Conservation (phyloP, 164 flowering plant species). For the Magnolia sinica region DNA sequence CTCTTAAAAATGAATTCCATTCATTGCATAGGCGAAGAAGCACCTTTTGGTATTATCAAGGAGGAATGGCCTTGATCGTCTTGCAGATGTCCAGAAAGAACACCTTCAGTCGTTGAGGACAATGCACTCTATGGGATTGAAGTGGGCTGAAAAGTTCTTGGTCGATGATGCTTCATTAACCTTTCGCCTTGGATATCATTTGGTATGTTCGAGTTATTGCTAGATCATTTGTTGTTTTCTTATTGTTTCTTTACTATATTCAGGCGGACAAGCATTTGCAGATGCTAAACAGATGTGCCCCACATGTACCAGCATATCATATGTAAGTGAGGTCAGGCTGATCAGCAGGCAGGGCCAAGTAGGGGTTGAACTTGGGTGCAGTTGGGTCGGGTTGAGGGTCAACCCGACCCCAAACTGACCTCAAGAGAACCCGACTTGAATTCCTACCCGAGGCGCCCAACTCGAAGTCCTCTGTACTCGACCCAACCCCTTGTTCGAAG, state of each 20-base stretch:
- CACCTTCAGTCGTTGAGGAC: constrained; percentile 54
- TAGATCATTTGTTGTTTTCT: not conserved
- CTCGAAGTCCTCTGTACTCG: too few relatives aligned
- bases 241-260: not conserved
- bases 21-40: constrained; percentile 53
- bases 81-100: constrained; percentile 62
- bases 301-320: too few relatives aligned
- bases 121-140: constrained; percentile 69
- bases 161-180: constrained; percentile 56
- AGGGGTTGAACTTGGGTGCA: too few relatives aligned
- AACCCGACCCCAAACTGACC: too few relatives aligned
- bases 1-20: not conserved
- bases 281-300: too few relatives aligned
- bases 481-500: too few relatives aligned
- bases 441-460: too few relatives aligned
- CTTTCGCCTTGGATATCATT: constrained; percentile 93
- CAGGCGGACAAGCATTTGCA: not conserved
- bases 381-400: too few relatives aligned
- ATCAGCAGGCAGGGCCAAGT: too few relatives aligned
- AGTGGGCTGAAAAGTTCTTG: constrained; percentile 61
- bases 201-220: constrained; percentile 38
- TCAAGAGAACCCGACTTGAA: too few relatives aligned
- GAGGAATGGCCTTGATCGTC: constrained; percentile 57
- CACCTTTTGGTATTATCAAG: constrained; percentile 77
- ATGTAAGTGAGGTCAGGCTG: too few relatives aligned